Conservation (phyloP, 345 rosid species). For the Linum tenue region DNA sequence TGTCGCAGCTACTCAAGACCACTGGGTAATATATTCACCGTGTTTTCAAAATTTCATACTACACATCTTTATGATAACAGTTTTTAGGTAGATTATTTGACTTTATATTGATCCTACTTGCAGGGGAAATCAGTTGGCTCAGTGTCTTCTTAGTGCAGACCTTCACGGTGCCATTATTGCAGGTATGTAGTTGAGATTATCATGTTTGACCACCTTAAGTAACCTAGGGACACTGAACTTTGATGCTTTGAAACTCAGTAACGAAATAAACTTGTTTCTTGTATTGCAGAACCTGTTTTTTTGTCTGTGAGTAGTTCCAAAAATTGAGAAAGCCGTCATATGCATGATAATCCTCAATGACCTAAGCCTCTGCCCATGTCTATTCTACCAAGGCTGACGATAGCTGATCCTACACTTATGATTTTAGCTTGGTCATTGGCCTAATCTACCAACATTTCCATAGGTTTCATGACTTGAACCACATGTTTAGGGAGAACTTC, state of each 20-base stretch:
- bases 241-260: neutral
- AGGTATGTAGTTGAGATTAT: constrained; percentile 8
- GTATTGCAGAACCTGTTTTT: no score
- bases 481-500: no score
- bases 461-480: no score
- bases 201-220: neutral
- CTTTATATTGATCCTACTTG: constrained; percentile 4
- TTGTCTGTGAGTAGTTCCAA: no score
- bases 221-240: neutral
- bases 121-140: constrained; percentile 18
- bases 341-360: no score
- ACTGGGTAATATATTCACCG: constrained; percentile 33
- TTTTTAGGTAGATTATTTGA: constrained; percentile 1
- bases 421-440: no score
- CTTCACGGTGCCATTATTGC: constrained; percentile 22
- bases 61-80: neutral
- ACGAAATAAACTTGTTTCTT: no score
- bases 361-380: no score
- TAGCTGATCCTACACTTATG: no score
- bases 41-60: neutral
- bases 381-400: no score
- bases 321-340: no score
- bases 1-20: constrained; percentile 41
- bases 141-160: constrained; percentile 21
- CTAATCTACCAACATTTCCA: no score